Conservation (phyloP, 352 stramenopile genomes). For the Plasmopara halstedii region DNA sequence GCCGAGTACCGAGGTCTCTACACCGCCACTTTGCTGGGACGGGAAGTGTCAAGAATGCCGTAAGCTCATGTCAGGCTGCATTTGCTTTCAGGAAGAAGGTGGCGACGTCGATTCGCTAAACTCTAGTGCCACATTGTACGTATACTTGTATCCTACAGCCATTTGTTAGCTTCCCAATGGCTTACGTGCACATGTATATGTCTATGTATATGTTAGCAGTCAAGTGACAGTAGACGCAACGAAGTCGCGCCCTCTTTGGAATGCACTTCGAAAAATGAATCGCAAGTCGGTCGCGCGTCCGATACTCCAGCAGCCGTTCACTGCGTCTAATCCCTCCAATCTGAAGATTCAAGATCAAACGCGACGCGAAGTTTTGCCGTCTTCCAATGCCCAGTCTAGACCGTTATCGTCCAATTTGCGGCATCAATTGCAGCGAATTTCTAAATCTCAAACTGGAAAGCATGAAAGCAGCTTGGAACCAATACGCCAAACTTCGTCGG, state of each 20-base stretch:
- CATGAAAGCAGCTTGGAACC: conserved; percentile 9
- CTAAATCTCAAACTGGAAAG: conserved; percentile 6
- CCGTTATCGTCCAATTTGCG: conserved; percentile 1
- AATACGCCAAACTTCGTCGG: conserved; percentile 8
- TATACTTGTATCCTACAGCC: neutral
- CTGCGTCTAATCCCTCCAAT: neutral
- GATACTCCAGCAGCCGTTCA: conserved; percentile 6
- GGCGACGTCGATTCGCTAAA: conserved; percentile 9
- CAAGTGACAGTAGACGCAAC: conserved; percentile 8
- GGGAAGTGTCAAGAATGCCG: conserved; percentile 33
- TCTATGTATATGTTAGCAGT: conserved; percentile 5
- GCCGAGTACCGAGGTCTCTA: conserved; percentile 3
- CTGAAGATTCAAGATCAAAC: conserved; percentile 7
- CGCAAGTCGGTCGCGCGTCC: conserved; percentile 6
- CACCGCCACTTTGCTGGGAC: conserved; percentile 24
- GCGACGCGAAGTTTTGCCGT: conserved; percentile 19
- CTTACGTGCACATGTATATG: neutral
- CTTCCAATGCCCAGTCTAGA: conserved; percentile 8
- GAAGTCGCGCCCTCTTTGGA: conserved; percentile 29
- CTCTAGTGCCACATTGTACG: conserved; percentile 13
- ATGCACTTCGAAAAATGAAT: conserved; percentile 37
- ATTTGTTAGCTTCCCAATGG: no score
- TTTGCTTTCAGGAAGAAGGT: conserved; percentile 25
- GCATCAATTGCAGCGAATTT: conserved; percentile 12
- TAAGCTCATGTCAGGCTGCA: conserved; percentile 36